Percentiles rank a stretch among this genome's conserved stretches.
phyloP scores from a whole-genome alignment of 805 yeast species.

The Saturnispora diversa region DNA sequence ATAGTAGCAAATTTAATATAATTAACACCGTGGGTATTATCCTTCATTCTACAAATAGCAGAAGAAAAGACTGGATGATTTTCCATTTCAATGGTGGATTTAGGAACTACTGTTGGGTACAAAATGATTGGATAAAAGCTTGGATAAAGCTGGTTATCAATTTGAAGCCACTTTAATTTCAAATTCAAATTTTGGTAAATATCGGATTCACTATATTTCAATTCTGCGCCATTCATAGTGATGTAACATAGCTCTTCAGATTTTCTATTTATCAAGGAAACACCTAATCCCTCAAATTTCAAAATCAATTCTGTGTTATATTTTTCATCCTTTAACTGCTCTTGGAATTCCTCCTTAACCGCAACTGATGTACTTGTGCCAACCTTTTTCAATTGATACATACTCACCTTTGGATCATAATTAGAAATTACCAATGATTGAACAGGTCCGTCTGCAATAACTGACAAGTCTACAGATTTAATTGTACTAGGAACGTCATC shows the following conservation, averaged over 20 bases:
- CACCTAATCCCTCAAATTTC: constrained; percentile 75
- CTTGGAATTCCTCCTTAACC: constrained; percentile 43
- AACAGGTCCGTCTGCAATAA: constrained; percentile 92
- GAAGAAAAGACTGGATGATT: constrained; percentile 88
- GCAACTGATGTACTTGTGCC: constrained; percentile 24
- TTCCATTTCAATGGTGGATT: constrained; percentile 72
- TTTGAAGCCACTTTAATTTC: constrained; percentile 89
- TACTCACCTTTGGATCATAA: constrained; percentile 68
- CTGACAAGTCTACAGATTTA: constrained; percentile 74
- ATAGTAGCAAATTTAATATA: constrained; percentile 89
- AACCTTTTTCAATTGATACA: constrained; percentile 49
- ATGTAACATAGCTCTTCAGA: constrained; percentile 72
- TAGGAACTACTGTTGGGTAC: constrained; percentile 86
- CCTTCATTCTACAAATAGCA: constrained; percentile 75
- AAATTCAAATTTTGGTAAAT: constrained; percentile 70
- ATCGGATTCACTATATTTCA: constrained; percentile 76
- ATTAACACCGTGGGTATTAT: constrained; percentile 81
- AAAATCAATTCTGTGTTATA: constrained; percentile 47
- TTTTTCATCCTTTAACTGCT: constrained; percentile 45
- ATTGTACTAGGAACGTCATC: constrained; percentile 4
- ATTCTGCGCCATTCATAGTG: constrained; percentile 74
- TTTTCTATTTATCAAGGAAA: constrained; percentile 69
- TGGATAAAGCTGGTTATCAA: constrained; percentile 87
- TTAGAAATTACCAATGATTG: constrained; percentile 80
- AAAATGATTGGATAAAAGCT: constrained; percentile 80